Base-by-base conservation (phyloP, 257 asterid genomes). In the Ligustrum vulgare region DNA sequence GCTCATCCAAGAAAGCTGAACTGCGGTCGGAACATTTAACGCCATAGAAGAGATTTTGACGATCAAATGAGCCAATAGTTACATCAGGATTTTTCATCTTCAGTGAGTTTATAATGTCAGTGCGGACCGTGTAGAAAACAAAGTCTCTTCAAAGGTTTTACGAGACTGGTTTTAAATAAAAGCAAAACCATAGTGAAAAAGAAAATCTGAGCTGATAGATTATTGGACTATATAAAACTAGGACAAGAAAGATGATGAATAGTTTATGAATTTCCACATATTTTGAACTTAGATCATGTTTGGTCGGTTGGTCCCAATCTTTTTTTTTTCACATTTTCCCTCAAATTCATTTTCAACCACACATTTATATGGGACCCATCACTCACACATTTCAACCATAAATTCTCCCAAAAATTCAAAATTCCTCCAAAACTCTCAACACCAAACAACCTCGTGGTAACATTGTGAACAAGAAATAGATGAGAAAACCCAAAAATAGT, bases 41-140 rank as follows among this genome's bases (percentile, higher is more conserved):
- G 58, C 89, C 90, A 82, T 94, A 91, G 87, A 90, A 90, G 80
- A 94, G 94, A 83, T 94, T 94, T 71, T 85, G 82, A 73, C 97
- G 98, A 80, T 94, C 96, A 75, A 94, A 94, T 69, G 98, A 91
- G 71, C 98, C 98, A 78, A 91, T 83, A 78, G 91, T 84, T 78
- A 90, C 85, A 73, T 85, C 84, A 67, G 97, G 94, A 83, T 73
- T 70, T 78, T 83, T 84, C 97, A 94, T 74, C 89, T 86, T 86
- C 89, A 94, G 60, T 76, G 98, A 91, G 34, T 76, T 81, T 67
- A 82, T 66, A 76, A 94, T 90, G 88, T 94, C 97, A 66, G 51
- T 73, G 43, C 93, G 91, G 78, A 94, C 98, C 90, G 97, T 94
- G 86, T 68, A 81, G 76, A 71, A 56, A 77, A 47, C 10, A 28